Percentiles rank a stretch among this genome's conserved stretches.
These are phyloP conservation scores for Ustilago loliicola DNA, from an alignment of 1,284 basidiomycete species.

Conservation along the genomic window DNA sequence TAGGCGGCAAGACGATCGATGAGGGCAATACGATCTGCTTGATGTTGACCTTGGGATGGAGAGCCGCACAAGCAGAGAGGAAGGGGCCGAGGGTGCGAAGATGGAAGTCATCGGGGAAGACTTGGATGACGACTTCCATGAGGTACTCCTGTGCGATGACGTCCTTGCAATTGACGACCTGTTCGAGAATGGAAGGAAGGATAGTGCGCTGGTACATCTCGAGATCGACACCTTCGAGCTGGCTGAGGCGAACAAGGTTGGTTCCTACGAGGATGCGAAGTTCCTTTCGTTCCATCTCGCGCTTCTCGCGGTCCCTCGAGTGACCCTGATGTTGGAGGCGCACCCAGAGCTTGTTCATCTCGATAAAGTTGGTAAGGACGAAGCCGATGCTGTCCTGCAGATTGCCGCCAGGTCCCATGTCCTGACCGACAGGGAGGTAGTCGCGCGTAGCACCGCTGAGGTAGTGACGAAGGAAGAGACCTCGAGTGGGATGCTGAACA, in stretches of 20 bases:
- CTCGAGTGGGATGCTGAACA: conserved; percentile 69
- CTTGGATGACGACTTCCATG: conserved; percentile 71
- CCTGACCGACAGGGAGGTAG: conserved; percentile 65
- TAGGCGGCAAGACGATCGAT: conserved; percentile 69
- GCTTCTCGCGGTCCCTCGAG: conserved; percentile 68
- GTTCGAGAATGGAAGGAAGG: conserved; percentile 67
- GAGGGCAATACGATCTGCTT: conserved; percentile 70
- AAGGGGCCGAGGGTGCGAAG: conserved; percentile 66
- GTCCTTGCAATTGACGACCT: conserved; percentile 70
- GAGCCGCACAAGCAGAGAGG: conserved; percentile 68
- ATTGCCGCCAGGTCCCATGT: conserved; percentile 64
- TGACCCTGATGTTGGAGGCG: conserved; percentile 70
- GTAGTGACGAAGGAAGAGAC: conserved; percentile 70
- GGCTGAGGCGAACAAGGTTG: conserved; percentile 69
- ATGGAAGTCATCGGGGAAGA: conserved; percentile 70
- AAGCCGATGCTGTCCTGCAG: conserved; percentile 69
- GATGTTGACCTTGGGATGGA: conserved; percentile 70
- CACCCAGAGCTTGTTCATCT: conserved; percentile 71
- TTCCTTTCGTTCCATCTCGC: conserved; percentile 68
- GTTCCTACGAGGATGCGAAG: conserved; percentile 69
- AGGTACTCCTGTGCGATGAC: conserved; percentile 70
- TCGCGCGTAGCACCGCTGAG: conserved; percentile 69
- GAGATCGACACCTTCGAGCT: conserved; percentile 69
- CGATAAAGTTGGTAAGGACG: conserved; percentile 70
- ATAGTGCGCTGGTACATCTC: conserved; percentile 67